Conservation (phyloP, 352 stramenopile species). For the Globisporangium carolinianum region DNA sequence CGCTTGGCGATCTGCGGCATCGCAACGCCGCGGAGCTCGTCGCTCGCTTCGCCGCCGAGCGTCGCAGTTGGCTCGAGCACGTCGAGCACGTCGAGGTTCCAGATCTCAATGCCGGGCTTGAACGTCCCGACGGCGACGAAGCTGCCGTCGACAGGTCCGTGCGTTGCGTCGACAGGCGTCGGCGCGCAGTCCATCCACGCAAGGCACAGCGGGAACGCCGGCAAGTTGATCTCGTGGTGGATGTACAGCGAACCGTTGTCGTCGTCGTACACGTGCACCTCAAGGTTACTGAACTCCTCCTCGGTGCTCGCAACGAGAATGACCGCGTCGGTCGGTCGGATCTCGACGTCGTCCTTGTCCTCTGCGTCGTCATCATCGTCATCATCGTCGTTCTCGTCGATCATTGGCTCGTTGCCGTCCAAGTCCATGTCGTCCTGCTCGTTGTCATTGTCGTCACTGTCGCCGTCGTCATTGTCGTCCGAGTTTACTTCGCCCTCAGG, state of each 20-base stretch:
- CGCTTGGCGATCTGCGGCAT: slow-evolving; percentile 67
- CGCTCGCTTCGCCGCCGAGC: slow-evolving; percentile 91
- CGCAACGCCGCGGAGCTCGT: slow-evolving; percentile 69
- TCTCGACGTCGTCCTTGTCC: slow-evolving; percentile 91
- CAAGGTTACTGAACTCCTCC: slow-evolving; percentile 97
- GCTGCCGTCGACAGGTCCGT: slow-evolving; percentile 86
- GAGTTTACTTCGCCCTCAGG: slow-evolving; percentile 22
- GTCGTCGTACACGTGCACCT: slow-evolving; percentile 99
- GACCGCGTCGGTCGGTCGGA: slow-evolving; percentile 92
- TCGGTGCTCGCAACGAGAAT: slow-evolving; percentile 96
- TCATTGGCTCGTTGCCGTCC: slow-evolving; percentile 19
- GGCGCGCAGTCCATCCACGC: slow-evolving; percentile 93
- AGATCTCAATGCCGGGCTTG: slow-evolving; percentile 99
- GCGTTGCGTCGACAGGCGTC: slow-evolving; percentile 42
- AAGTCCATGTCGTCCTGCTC: slow-evolving; percentile 47
- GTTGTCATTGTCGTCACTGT: slow-evolving; percentile 22
- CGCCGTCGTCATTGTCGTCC: slow-evolving; percentile 27
- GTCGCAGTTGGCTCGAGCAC: slow-evolving; percentile 94
- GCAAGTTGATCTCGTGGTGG: slow-evolving; percentile 99
- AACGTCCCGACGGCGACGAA: slow-evolving; percentile 99
- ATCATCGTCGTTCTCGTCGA: slow-evolving; percentile 36
- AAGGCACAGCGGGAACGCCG: slow-evolving; percentile 97
- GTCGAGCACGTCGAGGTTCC: slow-evolving; percentile 99
- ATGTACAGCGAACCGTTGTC: slow-evolving; percentile 97
- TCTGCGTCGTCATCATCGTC: slow-evolving; percentile 65